A percentile compares a stretch with the other conserved stretches of the same genome.
Conservation (phyloP, 2,329 filamentous ascomycete genomes). For the Alternaria sp. region DNA sequence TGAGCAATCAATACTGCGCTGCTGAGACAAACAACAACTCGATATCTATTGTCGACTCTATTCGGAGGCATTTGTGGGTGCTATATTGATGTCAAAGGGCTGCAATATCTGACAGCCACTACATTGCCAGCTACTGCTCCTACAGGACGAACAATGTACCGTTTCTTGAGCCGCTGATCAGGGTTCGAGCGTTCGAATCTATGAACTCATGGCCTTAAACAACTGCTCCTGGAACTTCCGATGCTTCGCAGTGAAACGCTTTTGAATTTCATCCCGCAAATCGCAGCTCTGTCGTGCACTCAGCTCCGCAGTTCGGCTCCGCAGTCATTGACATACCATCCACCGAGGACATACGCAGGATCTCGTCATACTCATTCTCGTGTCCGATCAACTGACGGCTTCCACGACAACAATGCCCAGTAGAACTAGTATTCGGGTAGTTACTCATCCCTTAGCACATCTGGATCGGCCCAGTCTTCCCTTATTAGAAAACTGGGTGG, state of each 20-base stretch:
- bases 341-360: conserved; percentile 23
- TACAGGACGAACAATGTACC: background rate
- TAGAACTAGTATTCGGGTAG: conserved; percentile 8
- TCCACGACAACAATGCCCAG: conserved; percentile 12
- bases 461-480: conserved; percentile 4
- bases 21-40: conserved; percentile 22
- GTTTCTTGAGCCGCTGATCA: background rate
- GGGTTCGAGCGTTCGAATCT: background rate
- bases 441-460: conserved; percentile 1
- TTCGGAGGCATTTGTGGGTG: background rate
- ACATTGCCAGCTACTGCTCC: conserved; percentile 9
- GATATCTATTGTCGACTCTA: conserved; percentile 18
- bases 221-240: background rate
- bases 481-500: background rate
- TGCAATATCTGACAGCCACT: background rate
- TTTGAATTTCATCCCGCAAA: background rate
- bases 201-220: background rate
- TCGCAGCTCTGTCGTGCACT: conserved; percentile 1
- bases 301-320: conserved; percentile 5
- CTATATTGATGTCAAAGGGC: background rate
- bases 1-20: conserved; percentile 18
- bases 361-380: conserved; percentile 30
- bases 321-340: conserved; percentile 10
- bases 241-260: background rate
- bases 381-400: conserved; percentile 19